These are phyloP conservation scores for Cytospora chrysosperma DNA, from an alignment of 2,329 filamentous ascomycete genomes.

Conservation along the genomic window DNA sequence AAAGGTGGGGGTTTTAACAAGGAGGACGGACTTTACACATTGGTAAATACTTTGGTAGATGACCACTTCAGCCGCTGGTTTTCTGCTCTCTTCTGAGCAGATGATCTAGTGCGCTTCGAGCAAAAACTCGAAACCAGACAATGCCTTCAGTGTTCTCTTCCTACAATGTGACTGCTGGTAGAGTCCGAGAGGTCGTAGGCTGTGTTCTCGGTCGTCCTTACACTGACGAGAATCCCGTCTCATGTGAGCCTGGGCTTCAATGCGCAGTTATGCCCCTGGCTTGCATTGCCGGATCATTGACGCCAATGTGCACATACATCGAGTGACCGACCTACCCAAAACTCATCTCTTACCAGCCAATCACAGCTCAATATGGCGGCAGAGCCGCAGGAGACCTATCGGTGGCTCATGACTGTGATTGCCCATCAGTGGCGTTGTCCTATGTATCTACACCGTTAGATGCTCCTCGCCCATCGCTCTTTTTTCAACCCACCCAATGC, in stretches of 20 bases:
- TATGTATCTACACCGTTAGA: neutral
- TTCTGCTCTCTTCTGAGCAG: neutral
- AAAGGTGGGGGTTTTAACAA: neutral
- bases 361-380: neutral
- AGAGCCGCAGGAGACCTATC: neutral
- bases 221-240: neutral
- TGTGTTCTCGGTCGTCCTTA: neutral
- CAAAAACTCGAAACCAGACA: constrained; percentile 1
- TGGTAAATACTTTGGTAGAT: constrained; percentile 3
- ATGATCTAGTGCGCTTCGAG: neutral
- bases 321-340: neutral
- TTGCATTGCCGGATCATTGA: too few species aligned
- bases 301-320: neutral
- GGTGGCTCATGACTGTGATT: neutral
- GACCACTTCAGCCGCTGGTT: neutral
- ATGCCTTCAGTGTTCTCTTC: neutral
- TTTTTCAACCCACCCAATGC: neutral
- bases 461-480: neutral
- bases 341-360: neutral
- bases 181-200: neutral
- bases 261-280: too few species aligned
- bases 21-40: neutral
- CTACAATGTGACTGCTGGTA: neutral
- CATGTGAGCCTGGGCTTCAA: too few species aligned
- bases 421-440: neutral